Evolutionary conservation across 2,329 filamentous ascomycete genomes (phyloP).

Genomic region (Fusarium poae): DNA sequence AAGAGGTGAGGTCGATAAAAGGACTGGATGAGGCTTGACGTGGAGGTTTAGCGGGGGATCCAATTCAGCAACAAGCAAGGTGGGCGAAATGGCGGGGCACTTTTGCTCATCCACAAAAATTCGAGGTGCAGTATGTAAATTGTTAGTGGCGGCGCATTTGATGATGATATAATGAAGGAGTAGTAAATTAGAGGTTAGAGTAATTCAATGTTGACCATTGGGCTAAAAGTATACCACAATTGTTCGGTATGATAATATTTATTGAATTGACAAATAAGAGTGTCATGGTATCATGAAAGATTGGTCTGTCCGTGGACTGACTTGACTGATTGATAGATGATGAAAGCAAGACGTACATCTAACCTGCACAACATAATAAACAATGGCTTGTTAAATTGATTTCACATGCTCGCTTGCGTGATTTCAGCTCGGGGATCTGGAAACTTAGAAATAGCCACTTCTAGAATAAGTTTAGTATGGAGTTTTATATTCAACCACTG

Average conservation of each 20-base stretch:
- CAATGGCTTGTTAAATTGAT: background rate
- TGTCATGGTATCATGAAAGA: background rate
- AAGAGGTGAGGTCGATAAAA: constrained; percentile 33
- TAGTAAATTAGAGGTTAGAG: background rate
- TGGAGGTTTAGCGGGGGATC: constrained; percentile 49
- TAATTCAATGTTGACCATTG: background rate
- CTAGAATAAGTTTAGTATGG: background rate
- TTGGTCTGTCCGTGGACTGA: constrained; percentile 3
- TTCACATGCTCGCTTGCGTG: constrained; percentile 22
- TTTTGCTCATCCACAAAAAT: constrained; percentile 40
- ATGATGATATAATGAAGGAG: background rate
- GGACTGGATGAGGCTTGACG: constrained; percentile 46
- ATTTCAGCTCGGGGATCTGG: background rate
- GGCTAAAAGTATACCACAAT: background rate
- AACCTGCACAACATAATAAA: background rate
- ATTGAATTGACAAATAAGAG: background rate
- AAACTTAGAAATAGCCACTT: constrained; percentile 23
- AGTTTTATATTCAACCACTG: constrained; percentile 10
- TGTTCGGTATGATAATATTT: background rate
- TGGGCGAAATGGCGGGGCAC: constrained; percentile 47
- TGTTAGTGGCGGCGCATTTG: constrained; percentile 34
- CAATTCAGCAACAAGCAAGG: constrained; percentile 32
- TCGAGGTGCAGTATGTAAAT: constrained; percentile 27
- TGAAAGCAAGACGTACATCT: background rate
- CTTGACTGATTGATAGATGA: background rate